Conservation (phyloP, 371 early-diverging fungal genomes). For the Fennellomyces sp. region DNA sequence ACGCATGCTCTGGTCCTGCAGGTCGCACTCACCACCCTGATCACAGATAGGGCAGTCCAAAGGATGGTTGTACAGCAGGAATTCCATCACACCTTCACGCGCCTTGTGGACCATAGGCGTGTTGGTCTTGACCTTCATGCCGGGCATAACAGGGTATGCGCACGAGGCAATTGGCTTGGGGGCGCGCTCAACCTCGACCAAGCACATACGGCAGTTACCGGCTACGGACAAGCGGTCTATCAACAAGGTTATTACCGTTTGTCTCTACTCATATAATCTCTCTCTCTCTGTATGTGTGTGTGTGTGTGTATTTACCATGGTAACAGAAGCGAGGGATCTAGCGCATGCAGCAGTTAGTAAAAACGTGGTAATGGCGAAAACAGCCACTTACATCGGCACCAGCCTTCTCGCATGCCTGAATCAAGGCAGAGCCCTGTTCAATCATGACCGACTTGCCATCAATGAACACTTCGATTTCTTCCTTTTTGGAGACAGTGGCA, state of each 20-base stretch:
- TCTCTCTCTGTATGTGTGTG: not conserved
- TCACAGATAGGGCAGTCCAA: constrained; percentile 98
- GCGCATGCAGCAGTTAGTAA: not conserved
- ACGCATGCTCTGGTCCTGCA: constrained; percentile 96
- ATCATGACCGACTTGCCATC: constrained; percentile 91
- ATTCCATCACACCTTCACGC: constrained; percentile 98
- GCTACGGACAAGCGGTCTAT: constrained; percentile 90
- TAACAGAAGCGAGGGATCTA: constrained; percentile 96
- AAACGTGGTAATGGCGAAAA: constrained; percentile 2
- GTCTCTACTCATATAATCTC: not conserved
- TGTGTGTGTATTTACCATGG: constrained; percentile 66
- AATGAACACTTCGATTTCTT: constrained; percentile 86
- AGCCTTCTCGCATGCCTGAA: constrained; percentile 96
- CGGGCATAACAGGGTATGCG: constrained; percentile 96
- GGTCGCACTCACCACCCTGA: constrained; percentile 98
- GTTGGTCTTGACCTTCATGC: constrained; percentile 96
- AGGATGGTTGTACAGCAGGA: constrained; percentile 96
- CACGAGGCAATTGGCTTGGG: constrained; percentile 98
- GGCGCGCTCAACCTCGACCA: constrained; percentile 94
- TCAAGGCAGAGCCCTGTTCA: constrained; percentile 92
- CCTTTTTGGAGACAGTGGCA: constrained; percentile 52
- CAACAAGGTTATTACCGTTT: not conserved
- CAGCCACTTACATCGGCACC: constrained; percentile 66
- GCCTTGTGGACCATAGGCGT: constrained; percentile 95
- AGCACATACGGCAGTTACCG: constrained; percentile 99